Conservation (phyloP, 306 rosid genomes). For the Rosa rugosa region DNA sequence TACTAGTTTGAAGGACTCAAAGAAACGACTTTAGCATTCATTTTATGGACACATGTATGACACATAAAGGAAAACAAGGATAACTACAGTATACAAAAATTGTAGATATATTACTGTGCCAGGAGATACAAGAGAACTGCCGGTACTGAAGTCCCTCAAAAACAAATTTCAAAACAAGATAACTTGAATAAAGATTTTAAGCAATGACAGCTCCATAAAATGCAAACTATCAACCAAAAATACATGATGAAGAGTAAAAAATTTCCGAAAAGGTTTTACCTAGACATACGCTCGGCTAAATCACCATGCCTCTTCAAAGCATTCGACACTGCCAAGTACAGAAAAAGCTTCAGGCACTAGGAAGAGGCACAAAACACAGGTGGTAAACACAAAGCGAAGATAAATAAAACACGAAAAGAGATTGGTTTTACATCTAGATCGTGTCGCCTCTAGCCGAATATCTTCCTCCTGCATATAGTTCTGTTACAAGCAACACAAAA, state of each 20-base stretch:
- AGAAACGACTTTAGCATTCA: background rate
- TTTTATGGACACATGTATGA: background rate
- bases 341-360: slow-evolving; percentile 22
- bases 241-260: slow-evolving; percentile 1
- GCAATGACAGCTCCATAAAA: background rate
- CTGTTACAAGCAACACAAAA: slow-evolving; percentile 38
- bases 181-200: background rate
- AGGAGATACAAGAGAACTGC: slow-evolving; percentile 2
- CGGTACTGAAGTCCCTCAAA: background rate
- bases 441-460: slow-evolving; percentile 70
- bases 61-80: background rate
- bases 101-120: background rate
- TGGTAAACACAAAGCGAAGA: background rate
- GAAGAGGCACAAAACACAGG: slow-evolving; percentile 1
- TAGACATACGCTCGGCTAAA: slow-evolving; percentile 80
- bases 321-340: slow-evolving; percentile 58
- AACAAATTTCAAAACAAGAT: background rate
- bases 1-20: background rate
- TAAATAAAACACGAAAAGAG: slow-evolving; percentile 20
- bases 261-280: slow-evolving; percentile 39
- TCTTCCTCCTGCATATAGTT: slow-evolving; percentile 73
- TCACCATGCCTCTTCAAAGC: slow-evolving; percentile 79
- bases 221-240: background rate
- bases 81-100: background rate
- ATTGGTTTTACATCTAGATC: slow-evolving; percentile 59